Evolutionary conservation across 108 stramenopile species (phyloP), one percentile per base, ranked within the genome.

Genomic region (Bacterosira constricta): DNA sequence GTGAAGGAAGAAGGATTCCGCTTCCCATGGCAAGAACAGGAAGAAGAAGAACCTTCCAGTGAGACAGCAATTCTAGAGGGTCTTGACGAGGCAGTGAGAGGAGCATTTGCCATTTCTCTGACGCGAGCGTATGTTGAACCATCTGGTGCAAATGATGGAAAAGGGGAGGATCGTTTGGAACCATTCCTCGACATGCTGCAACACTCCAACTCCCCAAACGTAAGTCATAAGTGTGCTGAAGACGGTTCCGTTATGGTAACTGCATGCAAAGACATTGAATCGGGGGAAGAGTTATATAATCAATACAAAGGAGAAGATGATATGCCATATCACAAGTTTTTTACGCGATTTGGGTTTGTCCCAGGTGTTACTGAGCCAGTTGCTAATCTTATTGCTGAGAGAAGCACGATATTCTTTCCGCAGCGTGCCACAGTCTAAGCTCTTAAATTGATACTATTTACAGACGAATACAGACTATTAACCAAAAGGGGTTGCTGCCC

Each of bases 261-360:
- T 31, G 90, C 90, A 2, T 36, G 77, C 34, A 6, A 38, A 3
- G 51, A 49, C 9, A 79, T 90, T 41, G 23, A 44, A 20, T 69
- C 81, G 1, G 86, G 82, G 0, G 82, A 85, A 12, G 90, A 90
- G 64, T 46, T 90, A 2, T 76, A 76, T 30, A 90, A 90, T 63
- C 85, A 83, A 52, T 90, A 90, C 58, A 72, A 79, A 41, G 79
- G 75, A n/a, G 90, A 90, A 47, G 80, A 84, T 45, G 87, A 86
- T 51, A 90, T 90, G 90, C 90, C 90, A 23, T 87, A 86, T 70
- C 81, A 86, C 35, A 81, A 86, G 9, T 90, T 88, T 51, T 90
- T 88, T 60, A 88, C 85, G 4, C 53, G 85, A 30, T 90, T 85
- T 86, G 90, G 90, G 4, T 90, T 90, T 66, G 87, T 88, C 10